Evolutionary conservation across 495 filamentous ascomycete genomes (phyloP), one percentile per base, ranked within the genome.

Genomic region (Hypoxylon perforatum): DNA sequence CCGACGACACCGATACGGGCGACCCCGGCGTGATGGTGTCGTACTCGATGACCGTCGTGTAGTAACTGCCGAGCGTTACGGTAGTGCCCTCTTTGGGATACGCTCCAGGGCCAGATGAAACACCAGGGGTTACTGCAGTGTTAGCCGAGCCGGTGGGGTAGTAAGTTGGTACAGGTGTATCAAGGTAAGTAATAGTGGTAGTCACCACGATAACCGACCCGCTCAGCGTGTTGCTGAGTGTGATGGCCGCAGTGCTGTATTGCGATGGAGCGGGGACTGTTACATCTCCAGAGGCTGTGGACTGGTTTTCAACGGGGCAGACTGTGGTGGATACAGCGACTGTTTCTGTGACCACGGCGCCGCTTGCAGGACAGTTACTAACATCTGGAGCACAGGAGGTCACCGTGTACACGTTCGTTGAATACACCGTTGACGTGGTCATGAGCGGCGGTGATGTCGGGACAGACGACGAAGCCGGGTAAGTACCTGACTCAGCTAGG

Each of bases 181-280:
- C 70, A 21, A 73, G 38, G 44, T 58, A 73, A n/a, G 56, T 73
- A n/a, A 73, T 54, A 22, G 78, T 77, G 47, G 76, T 74, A 0
- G 82, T 83, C 9, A 83, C 78, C 18, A 85, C 79, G 57, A 79
- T 79, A 38, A 85, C 76, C 14, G 84, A 85, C 19, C 84, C 85
- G 9, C 79, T 84, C 21, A 84, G 49, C 5, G 83, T 73, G 53
- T 85, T 79, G 7, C 80, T 85, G 6, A 79, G 74, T n/a, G 83
- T 86, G n/a, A 80, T 60, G 1, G 84, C 77, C 10, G 73, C 67
- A 28, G 83, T 84, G 35, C 44, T 3, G 77, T 72, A 69, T 54
- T 59, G 61, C 8, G 57, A 69, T 12, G 19, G 38, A 4, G 46
- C 61, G 28, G 69, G 54, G 7, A 15, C 19, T 10, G 41, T 54